These are phyloP conservation scores for Yamagishiella unicocca DNA, from an alignment of 139 green algal species.

Conservation along the genomic window DNA sequence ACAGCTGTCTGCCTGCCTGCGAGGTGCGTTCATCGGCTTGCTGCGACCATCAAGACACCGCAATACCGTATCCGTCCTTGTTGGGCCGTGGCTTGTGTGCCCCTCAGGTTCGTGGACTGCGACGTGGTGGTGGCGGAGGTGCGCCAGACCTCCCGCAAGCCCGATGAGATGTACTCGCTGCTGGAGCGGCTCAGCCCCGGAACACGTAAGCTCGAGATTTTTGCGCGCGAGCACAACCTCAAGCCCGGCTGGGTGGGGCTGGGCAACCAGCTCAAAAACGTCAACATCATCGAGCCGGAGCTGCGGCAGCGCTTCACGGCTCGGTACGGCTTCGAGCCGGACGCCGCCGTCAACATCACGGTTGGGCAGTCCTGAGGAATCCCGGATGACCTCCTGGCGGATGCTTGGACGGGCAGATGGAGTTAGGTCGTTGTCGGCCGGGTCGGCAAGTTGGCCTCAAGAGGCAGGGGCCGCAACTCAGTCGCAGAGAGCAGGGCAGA, in stretches of 20 bases:
- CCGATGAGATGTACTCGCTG: constrained; percentile 91
- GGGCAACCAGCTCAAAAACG: constrained; percentile 83
- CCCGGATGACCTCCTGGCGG: too few species aligned
- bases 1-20: too few species aligned
- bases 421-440: too few species aligned
- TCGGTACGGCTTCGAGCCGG: constrained; percentile 42
- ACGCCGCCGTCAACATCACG: neutral
- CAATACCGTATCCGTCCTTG: too few species aligned
- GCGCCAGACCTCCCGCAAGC: constrained; percentile 87
- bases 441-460: too few species aligned
- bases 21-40: too few species aligned
- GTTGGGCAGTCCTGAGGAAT: too few species aligned
- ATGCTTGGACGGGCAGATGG: too few species aligned
- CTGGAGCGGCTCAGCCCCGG: constrained; percentile 85
- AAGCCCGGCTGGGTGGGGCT: constrained; percentile 86
- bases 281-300: constrained; percentile 55
- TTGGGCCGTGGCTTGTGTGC: neutral
- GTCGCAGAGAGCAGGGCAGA: too few species aligned
- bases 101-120: constrained; percentile 71
- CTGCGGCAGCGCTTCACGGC: constrained; percentile 37
- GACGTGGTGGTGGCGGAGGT: constrained; percentile 88
- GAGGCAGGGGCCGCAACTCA: too few species aligned
- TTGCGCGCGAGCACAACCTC: constrained; percentile 74
- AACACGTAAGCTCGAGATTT: constrained; percentile 79
- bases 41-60: too few species aligned